phyloP scores from a whole-genome alignment of 2,329 filamentous ascomycete species.

The Paracorniculantispora psalliotae region DNA sequence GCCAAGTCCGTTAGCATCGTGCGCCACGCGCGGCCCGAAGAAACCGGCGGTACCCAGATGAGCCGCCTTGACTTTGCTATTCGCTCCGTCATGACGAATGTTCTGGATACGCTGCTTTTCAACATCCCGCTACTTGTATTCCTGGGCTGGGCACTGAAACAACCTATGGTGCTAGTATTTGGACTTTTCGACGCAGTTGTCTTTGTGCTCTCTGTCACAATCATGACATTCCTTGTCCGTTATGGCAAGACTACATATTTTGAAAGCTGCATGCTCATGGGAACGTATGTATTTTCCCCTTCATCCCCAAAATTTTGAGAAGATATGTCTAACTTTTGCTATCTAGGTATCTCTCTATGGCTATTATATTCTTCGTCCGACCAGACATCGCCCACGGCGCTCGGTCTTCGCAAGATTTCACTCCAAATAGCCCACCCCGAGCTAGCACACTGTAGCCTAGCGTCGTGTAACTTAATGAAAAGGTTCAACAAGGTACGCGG shows the following conservation, averaged over 20 bases:
- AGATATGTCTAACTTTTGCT: background rate
- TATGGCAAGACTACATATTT: conserved; percentile 18
- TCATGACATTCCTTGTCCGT: conserved; percentile 16
- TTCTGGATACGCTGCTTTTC: conserved; percentile 11
- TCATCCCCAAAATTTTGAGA: background rate
- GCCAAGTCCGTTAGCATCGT: conserved; percentile 12
- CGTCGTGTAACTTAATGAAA: conserved; percentile 8
- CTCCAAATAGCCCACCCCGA: background rate
- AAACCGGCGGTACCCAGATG: conserved; percentile 1
- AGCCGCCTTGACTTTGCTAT: conserved; percentile 12
- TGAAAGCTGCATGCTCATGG: conserved; percentile 18
- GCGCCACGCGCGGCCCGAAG: conserved; percentile 10
- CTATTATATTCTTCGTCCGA: conserved; percentile 15
- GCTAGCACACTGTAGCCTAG: conserved; percentile 8
- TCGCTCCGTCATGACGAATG: conserved; percentile 13
- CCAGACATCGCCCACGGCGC: conserved; percentile 5
- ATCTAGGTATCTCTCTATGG: conserved; percentile 16
- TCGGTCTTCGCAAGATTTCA: background rate
- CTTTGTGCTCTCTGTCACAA: conserved; percentile 16
- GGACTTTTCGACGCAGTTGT: conserved; percentile 16
- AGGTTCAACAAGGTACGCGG: conserved; percentile 7
- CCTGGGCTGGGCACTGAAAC: conserved; percentile 3
- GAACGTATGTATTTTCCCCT: conserved; percentile 13
- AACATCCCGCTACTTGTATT: conserved; percentile 12
- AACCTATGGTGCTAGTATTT: conserved; percentile 16